These are phyloP conservation scores for Isoetes engelmannii DNA, from an alignment of 83 land plant species.

Conservation along the genomic window DNA sequence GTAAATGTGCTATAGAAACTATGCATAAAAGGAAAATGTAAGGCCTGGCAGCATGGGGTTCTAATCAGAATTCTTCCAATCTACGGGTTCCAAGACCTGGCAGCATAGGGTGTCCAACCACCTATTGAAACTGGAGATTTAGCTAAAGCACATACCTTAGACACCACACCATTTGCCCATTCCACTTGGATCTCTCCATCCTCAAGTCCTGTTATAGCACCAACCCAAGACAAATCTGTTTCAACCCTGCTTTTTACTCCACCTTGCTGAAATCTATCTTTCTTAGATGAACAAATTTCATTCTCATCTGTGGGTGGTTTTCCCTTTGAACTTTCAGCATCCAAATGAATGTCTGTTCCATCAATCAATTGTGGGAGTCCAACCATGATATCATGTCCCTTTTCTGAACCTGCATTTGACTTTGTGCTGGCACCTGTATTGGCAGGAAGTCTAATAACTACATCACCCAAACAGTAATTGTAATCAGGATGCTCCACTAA, in stretches of 20 bases:
- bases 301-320: background rate
- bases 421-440: background rate
- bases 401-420: too few relatives aligned
- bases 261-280: background rate
- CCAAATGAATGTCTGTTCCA: background rate
- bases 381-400: too few relatives aligned
- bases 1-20: too few relatives aligned
- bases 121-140: too few relatives aligned
- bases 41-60: too few relatives aligned
- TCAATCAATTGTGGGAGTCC: too few relatives aligned
- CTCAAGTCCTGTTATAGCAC: conserved; percentile 60
- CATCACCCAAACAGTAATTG: conserved; percentile 61
- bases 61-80: too few relatives aligned
- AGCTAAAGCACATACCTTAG: conserved; percentile 42
- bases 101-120: too few relatives aligned
- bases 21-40: too few relatives aligned
- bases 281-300: background rate
- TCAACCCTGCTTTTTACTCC: conserved; percentile 6
- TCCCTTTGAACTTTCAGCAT: conserved; percentile 5
- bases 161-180: conserved; percentile 80
- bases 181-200: conserved; percentile 70
- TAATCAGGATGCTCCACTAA: conserved; percentile 77
- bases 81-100: too few relatives aligned
- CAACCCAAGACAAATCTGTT: conserved; percentile 53
- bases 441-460: conserved; percentile 59